A percentile compares a stretch with the other conserved stretches of the same genome.
Evolutionary conservation across 2,329 filamentous ascomycete genomes (phyloP).

Genomic region (Pestalotiopsis sp.): DNA sequence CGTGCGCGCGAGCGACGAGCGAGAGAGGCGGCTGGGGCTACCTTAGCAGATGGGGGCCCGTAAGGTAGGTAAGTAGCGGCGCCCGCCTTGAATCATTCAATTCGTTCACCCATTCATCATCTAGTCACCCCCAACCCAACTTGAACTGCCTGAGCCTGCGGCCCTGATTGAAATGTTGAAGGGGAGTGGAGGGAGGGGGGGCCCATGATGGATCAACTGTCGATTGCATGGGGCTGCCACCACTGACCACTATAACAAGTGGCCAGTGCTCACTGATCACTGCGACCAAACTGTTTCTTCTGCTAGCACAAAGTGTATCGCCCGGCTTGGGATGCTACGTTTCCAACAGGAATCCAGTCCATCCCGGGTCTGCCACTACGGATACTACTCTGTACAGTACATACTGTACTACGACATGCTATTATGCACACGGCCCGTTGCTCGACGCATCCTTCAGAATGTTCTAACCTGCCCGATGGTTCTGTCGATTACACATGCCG

Average conservation of each 20-base stretch:
- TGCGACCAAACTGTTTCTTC: not conserved
- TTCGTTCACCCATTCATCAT: too few relatives aligned
- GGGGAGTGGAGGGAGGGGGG: not conserved
- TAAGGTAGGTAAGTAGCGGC: not conserved
- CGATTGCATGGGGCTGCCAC: not conserved
- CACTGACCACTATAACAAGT: not conserved
- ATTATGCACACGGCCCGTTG: not conserved
- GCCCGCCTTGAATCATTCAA: slow-evolving; percentile 5
- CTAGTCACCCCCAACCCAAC: not conserved
- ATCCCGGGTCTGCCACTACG: not conserved
- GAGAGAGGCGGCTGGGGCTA: not conserved
- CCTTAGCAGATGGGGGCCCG: not conserved
- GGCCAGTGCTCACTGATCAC: not conserved
- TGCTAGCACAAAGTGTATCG: not conserved
- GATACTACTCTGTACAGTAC: too few relatives aligned
- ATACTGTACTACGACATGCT: not conserved
- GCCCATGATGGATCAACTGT: not conserved
- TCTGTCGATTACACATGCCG: not conserved
- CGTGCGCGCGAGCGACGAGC: not conserved
- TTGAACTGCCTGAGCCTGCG: not conserved
- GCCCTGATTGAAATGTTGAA: not conserved
- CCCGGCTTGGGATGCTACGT: not conserved
- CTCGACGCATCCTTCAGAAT: not conserved
- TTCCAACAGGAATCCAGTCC: not conserved
- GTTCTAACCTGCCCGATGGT: not conserved